Conservation (phyloP, 805 yeast genomes). For the Tetrapisispora arboricola region DNA sequence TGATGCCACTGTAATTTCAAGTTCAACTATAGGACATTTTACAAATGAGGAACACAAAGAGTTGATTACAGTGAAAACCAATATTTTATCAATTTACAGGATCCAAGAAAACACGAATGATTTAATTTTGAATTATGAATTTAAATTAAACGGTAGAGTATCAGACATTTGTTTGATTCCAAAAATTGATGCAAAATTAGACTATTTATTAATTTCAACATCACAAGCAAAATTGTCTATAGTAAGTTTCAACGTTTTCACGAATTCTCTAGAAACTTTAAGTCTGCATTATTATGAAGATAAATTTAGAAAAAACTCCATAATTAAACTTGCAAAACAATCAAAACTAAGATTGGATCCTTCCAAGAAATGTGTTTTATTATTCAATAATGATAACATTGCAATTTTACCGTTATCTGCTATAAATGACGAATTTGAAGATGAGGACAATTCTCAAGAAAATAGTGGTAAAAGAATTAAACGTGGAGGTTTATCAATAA, state of each 20-base stretch:
- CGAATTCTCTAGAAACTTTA: constrained; percentile 51
- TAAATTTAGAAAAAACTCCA: constrained; percentile 41
- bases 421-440: constrained; percentile 34
- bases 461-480: constrained; percentile 25
- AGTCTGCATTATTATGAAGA: constrained; percentile 84
- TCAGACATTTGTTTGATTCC: constrained; percentile 44
- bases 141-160: constrained; percentile 59
- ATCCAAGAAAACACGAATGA: constrained; percentile 12
- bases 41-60: constrained; percentile 34
- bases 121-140: constrained; percentile 45
- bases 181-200: constrained; percentile 41
- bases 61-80: constrained; percentile 60
- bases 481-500: neutral
- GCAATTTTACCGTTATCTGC: constrained; percentile 52
- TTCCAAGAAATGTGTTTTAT: constrained; percentile 41
- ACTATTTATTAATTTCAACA: constrained; percentile 57
- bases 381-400: constrained; percentile 56
- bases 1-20: constrained; percentile 65
- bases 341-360: constrained; percentile 55
- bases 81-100: constrained; percentile 37
- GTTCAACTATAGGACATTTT: constrained; percentile 44
- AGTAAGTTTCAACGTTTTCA: constrained; percentile 53
- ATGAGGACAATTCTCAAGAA: constrained; percentile 7
- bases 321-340: constrained; percentile 23
- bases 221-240: constrained; percentile 69